Conservation (phyloP, 192 early-diverging fungal genomes). For the Dissophora ornata region DNA sequence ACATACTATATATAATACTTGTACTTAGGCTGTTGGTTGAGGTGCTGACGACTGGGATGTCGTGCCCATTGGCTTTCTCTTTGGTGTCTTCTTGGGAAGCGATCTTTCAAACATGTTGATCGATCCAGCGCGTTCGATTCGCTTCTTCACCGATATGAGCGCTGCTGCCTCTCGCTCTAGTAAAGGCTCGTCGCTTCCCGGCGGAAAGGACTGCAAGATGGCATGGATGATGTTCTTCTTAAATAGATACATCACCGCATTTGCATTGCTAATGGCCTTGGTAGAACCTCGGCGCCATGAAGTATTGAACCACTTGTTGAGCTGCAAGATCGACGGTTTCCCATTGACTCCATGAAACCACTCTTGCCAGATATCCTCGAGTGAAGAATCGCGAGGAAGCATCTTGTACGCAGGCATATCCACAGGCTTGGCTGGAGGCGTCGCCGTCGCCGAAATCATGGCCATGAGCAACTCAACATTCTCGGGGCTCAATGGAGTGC, state of each 20-base stretch:
- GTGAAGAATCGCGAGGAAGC: slow-evolving; percentile 2
- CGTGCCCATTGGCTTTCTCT: neutral
- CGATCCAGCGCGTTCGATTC: slow-evolving; percentile 5
- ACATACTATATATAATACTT: too few relatives aligned
- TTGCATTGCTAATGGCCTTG: neutral
- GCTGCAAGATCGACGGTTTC: neutral
- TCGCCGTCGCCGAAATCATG: neutral
- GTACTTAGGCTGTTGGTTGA: too few relatives aligned
- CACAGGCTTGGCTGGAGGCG: slow-evolving; percentile 1
- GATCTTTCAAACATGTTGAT: neutral
- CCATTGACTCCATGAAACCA: slow-evolving; percentile 4
- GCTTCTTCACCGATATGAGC: neutral
- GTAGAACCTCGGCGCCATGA: slow-evolving; percentile 1
- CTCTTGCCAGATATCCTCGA: neutral
- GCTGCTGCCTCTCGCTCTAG: neutral
- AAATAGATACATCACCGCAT: neutral
- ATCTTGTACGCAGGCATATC: neutral
- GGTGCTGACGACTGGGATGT: too few relatives aligned
- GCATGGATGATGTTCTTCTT: slow-evolving; percentile 2
- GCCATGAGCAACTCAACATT: neutral
- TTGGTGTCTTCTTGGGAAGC: neutral
- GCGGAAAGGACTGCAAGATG: neutral
- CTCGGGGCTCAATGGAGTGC: neutral
- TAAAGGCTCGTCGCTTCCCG: neutral
- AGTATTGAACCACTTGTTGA: neutral